These are phyloP conservation scores for Nectriaceae sp. DNA, from an alignment of 2,329 filamentous ascomycete genomes.

Conservation along the genomic window DNA sequence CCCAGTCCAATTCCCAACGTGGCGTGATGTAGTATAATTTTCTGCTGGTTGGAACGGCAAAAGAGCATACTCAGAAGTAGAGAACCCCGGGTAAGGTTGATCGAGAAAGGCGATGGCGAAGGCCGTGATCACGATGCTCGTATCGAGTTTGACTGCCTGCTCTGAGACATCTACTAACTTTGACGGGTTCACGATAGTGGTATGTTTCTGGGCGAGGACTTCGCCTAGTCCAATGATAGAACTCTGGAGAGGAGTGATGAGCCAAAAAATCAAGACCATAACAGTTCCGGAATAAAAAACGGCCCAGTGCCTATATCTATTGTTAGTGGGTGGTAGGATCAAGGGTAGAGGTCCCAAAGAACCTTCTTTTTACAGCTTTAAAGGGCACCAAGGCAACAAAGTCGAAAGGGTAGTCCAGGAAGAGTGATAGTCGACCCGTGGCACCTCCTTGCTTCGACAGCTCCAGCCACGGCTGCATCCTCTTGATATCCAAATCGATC, in stretches of 20 bases:
- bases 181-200: not conserved
- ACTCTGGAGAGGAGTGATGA: constrained; percentile 5
- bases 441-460: not conserved
- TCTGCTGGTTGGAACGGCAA: constrained; percentile 3
- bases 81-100: constrained; percentile 3
- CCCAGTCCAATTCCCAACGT: constrained; percentile 1
- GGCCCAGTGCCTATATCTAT: constrained; percentile 4
- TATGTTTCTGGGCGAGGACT: not conserved
- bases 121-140: not conserved
- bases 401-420: constrained; percentile 5
- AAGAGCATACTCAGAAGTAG: constrained; percentile 2
- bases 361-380: constrained; percentile 1
- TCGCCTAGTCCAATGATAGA: not conserved
- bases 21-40: not conserved
- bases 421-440: not conserved
- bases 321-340: not conserved
- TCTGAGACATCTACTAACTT: not conserved
- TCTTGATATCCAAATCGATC: constrained; percentile 6
- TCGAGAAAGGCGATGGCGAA: not conserved
- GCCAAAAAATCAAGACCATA: constrained; percentile 4
- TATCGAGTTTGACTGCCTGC: not conserved
- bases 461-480: constrained; percentile 8
- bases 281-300: constrained; percentile 4
- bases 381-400: constrained; percentile 5
- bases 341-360: not conserved